Percentiles rank a stretch among this genome's conserved stretches.
Conservation (phyloP, 2,329 filamentous ascomycete genomes). For the Colletotrichum eleusines region DNA sequence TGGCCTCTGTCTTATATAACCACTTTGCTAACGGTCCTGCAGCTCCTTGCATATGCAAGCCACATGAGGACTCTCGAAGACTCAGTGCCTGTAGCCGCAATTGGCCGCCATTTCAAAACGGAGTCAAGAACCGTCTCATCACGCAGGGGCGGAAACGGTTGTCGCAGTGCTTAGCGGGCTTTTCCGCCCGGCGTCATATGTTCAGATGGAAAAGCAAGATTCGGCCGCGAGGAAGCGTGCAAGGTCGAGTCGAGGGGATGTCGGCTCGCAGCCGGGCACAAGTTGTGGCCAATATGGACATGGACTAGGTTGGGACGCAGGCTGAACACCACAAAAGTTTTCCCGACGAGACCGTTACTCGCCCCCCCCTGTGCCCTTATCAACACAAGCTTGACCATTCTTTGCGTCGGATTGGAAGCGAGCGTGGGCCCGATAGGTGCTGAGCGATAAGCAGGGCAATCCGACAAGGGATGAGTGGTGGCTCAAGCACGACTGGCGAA, state of each 20-base stretch:
- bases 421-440: background rate
- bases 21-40: background rate
- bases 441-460: background rate
- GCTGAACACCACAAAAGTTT: too few species aligned
- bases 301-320: too few species aligned
- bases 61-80: background rate
- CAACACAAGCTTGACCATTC: background rate
- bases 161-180: too few species aligned
- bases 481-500: background rate
- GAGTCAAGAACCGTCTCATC: background rate
- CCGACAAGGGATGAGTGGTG: background rate
- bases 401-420: background rate
- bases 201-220: background rate
- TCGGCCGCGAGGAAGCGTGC: too few species aligned
- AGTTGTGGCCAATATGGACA: too few species aligned
- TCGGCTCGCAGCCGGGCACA: too few species aligned
- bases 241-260: too few species aligned
- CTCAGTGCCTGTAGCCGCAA: background rate
- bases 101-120: background rate
- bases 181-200: background rate
- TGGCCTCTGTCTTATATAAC: background rate
- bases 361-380: too few species aligned
- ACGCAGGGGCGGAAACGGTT: too few species aligned
- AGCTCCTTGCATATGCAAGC: constrained; percentile 1
- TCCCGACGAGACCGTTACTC: background rate